phyloP scores from a whole-genome alignment of 176 grass and related monocot genomes.

The Tillandsia fasciculata region DNA sequence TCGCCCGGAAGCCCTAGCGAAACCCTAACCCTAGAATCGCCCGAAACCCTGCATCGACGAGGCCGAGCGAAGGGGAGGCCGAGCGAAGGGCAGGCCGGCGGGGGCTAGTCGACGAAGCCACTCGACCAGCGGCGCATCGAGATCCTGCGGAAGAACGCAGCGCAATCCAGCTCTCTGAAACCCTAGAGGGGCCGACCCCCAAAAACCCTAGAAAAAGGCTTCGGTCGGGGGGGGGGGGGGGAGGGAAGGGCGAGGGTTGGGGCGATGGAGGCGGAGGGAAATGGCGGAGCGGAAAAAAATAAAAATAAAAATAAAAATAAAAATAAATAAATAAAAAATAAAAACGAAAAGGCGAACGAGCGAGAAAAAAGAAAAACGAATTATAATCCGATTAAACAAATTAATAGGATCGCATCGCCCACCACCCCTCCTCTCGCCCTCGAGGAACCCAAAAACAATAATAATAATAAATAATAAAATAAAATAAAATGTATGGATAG shows the following conservation, averaged over 20 bases:
- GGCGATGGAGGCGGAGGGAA: constrained; percentile 10
- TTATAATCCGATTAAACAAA: not conserved
- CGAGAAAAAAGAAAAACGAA: not conserved
- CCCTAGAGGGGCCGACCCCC: not conserved
- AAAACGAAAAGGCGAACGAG: not conserved
- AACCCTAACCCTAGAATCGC: constrained; percentile 5
- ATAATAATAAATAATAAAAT: too few relatives aligned
- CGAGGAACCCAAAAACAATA: too few relatives aligned
- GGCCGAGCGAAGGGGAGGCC: constrained; percentile 13
- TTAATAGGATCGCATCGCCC: too few relatives aligned
- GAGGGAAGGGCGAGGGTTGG: not conserved
- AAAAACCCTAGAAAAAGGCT: constrained; percentile 27
- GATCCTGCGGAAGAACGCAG: constrained; percentile 19
- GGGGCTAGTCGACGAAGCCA: constrained; percentile 20
- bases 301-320: not conserved
- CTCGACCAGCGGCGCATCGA: constrained; percentile 32
- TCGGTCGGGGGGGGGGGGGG: not conserved
- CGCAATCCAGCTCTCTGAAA: constrained; percentile 17
- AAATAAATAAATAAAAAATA: not conserved
- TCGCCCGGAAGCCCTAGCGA: constrained; percentile 1
- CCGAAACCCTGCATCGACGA: constrained; percentile 9
- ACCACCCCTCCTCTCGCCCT: too few relatives aligned
- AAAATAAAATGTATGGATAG: too few relatives aligned
- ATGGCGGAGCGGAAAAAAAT: not conserved
- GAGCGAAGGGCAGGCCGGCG: constrained; percentile 2